Base-by-base conservation (phyloP, 495 filamentous ascomycete genomes). In the Cercophora samala region DNA sequence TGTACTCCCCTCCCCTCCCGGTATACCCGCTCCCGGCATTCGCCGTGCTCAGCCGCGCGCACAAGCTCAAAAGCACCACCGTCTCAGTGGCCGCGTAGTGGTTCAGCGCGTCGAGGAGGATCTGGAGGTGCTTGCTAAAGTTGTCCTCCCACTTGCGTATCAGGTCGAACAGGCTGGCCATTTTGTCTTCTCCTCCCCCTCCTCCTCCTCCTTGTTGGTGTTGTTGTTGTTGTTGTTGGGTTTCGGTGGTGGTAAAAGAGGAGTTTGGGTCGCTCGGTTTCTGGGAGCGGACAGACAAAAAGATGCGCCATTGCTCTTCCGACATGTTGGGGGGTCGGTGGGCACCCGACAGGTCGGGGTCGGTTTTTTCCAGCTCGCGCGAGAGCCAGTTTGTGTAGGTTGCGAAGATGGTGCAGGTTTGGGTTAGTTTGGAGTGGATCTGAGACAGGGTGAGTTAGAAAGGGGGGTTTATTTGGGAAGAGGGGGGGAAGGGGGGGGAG, bases 41-140 rank as follows among this genome's bases (percentile, higher is more conserved):
- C 46, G 89, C 91, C 53, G 87, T 90, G 66, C 89, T 90, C 72
- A 93, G 72, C 68, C 91, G 76, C 26, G 91, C 91, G 75, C 91
- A 93, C 5, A 99, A 81, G 65, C 94, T 91, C 65, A 97, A 77
- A 66, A 98, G 79, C 24, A 97, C 95, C 29, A 97, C 95, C 69
- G 95, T 98, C 80, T 99, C 95, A 2, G 95, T 99, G 0, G 93
- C 94, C 1, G 95, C 95, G 70, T 96, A 96, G 76, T 98, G 97
- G 69, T 98, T 97, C 71, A 99, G 78, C 59, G 91, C 92, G 77
- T 97, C 94, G 60, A 97, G 83, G 68, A 99, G 75, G 69, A 98
- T 95, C 78, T 93, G 91, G 70, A 99, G 77, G 78, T 97, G 93
- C 51, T 91, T 82, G 64, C 88, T 89, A 76, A 99, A 99, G 76